These are phyloP conservation scores for Brassica incana DNA, from an alignment of 345 rosid genomes.

Conservation along the genomic window DNA sequence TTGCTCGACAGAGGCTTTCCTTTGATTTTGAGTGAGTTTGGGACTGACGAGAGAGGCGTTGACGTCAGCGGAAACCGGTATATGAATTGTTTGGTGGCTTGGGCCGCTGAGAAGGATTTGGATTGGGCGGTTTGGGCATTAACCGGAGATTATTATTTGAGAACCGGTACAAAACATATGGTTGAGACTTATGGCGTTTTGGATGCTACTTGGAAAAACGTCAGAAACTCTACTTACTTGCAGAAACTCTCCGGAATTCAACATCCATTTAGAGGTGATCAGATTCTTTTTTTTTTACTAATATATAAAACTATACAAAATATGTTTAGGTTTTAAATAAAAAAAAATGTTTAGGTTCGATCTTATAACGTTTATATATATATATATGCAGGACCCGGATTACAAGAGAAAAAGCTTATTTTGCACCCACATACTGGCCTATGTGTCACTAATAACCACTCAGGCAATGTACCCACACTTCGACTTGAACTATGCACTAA, in stretches of 20 bases:
- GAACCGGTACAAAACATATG: conserved; percentile 57
- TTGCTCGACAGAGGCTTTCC: conserved; percentile 63
- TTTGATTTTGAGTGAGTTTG: conserved; percentile 70
- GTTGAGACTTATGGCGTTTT: conserved; percentile 64
- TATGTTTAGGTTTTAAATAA: too few species aligned
- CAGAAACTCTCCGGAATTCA: conserved; percentile 35
- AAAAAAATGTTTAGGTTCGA: background rate
- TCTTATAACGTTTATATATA: background rate
- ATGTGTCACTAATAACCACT: background rate
- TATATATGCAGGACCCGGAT: conserved; percentile 66
- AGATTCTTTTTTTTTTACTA: background rate
- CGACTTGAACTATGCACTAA: conserved; percentile 58
- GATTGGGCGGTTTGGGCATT: conserved; percentile 89
- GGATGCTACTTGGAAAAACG: conserved; percentile 56
- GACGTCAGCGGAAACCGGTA: too few species aligned
- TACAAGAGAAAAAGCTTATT: conserved; percentile 53
- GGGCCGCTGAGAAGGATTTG: conserved; percentile 70
- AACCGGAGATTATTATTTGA: conserved; percentile 69
- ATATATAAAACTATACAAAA: background rate
- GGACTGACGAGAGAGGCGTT: conserved; percentile 42
- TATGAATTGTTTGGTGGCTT: conserved; percentile 20
- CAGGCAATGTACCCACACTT: conserved; percentile 43
- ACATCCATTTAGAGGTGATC: conserved; percentile 57
- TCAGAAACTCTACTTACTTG: conserved; percentile 52
- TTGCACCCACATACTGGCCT: conserved; percentile 53